phyloP scores from a whole-genome alignment of 2,329 filamentous ascomycete genomes.

The Aschersonia sp. region DNA sequence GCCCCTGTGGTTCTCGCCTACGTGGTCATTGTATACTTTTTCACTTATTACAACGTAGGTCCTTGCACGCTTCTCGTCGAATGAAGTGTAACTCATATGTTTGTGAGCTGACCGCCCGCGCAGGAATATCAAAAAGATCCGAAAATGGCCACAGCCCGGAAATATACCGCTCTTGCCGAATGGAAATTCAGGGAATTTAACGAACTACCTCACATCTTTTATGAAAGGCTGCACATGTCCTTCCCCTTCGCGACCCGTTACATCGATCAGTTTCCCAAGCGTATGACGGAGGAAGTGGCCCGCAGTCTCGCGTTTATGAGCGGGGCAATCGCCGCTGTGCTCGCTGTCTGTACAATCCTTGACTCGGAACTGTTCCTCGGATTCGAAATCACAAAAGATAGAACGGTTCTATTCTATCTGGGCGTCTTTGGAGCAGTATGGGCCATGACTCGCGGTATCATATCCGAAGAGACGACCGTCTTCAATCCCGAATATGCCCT shows the following conservation, averaged over 20 bases:
- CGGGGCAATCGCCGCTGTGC: constrained; percentile 72
- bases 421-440: constrained; percentile 72
- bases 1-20: constrained; percentile 82
- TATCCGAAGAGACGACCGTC: constrained; percentile 77
- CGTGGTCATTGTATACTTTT: constrained; percentile 78
- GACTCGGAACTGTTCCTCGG: constrained; percentile 83
- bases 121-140: constrained; percentile 94
- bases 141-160: constrained; percentile 62
- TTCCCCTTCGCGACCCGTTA: constrained; percentile 87
- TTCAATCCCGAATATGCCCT: constrained; percentile 88
- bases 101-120: neutral
- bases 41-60: constrained; percentile 80
- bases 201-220: constrained; percentile 83
- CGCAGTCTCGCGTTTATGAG: constrained; percentile 78
- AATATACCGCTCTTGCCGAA: constrained; percentile 85
- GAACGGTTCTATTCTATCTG: constrained; percentile 83
- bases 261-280: constrained; percentile 90
- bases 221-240: constrained; percentile 83
- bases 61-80: neutral
- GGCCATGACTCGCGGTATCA: constrained; percentile 67
- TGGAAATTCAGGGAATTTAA: constrained; percentile 99
- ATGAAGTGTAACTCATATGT: neutral
- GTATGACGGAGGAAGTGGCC: constrained; percentile 76
- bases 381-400: constrained; percentile 81
- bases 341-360: constrained; percentile 71